These are phyloP conservation scores for Cardamine resedifolia DNA, from an alignment of 345 rosid genomes.

Conservation along the genomic window DNA sequence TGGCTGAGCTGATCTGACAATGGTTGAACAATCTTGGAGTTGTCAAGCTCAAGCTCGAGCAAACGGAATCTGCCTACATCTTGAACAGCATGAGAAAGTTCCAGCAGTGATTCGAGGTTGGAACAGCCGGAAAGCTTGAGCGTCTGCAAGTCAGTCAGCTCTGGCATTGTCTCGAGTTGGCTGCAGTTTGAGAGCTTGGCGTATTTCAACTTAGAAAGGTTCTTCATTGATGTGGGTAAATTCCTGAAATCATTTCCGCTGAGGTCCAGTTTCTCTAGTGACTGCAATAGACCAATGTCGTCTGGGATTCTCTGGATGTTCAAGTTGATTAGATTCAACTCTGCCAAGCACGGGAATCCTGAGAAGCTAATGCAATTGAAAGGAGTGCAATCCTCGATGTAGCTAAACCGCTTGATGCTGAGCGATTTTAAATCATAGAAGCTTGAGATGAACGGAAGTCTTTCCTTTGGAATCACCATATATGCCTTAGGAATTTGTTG, in stretches of 20 bases:
- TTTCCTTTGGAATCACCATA: background rate
- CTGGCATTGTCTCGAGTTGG: background rate
- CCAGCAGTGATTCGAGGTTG: background rate
- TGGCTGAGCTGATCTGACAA: background rate
- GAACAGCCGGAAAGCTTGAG: slow-evolving; percentile 7
- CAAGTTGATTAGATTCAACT: slow-evolving; percentile 20
- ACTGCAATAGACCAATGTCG: background rate
- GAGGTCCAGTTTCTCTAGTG: slow-evolving; percentile 14
- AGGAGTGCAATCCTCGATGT: background rate
- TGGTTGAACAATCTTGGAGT: background rate
- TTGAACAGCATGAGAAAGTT: background rate
- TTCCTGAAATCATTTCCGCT: slow-evolving; percentile 10
- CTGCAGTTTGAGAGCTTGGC: background rate
- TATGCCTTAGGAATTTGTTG: background rate
- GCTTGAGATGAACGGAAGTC: background rate
- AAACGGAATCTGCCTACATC: background rate
- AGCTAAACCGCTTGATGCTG: slow-evolving; percentile 16
- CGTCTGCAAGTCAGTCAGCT: slow-evolving; percentile 4
- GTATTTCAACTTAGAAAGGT: background rate
- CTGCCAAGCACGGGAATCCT: background rate
- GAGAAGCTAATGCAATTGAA: background rate
- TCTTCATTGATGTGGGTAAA: background rate
- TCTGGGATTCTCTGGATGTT: slow-evolving; percentile 18
- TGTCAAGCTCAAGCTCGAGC: slow-evolving; percentile 5
- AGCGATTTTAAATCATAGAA: background rate